These are phyloP conservation scores for Aureobasidium leucospermi DNA, from an alignment of 2,329 filamentous ascomycete species.

Conservation along the genomic window DNA sequence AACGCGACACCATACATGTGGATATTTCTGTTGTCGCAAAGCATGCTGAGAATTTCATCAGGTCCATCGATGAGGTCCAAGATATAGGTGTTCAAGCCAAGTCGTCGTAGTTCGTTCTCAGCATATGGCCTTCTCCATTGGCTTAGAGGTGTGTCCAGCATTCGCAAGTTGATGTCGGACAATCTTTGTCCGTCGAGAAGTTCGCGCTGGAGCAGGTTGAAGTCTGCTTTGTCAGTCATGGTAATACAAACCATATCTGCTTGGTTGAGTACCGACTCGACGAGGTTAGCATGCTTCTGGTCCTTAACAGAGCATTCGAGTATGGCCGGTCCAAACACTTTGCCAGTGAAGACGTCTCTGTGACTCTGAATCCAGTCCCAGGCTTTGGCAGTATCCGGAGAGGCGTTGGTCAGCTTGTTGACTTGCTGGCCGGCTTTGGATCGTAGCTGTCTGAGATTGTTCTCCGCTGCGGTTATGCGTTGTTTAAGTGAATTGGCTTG, in stretches of 20 bases:
- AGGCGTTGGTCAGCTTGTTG: conserved; percentile 53
- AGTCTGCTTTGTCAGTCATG: conserved; percentile 67
- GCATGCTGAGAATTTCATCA: conserved; percentile 74
- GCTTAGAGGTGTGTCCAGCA: conserved; percentile 48
- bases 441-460: conserved; percentile 54
- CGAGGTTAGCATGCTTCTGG: conserved; percentile 52
- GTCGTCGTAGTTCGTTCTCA: conserved; percentile 46
- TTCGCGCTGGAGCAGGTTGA: conserved; percentile 60
- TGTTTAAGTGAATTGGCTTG: conserved; percentile 30
- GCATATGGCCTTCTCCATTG: conserved; percentile 51
- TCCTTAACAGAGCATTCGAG: conserved; percentile 74
- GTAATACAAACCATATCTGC: conserved; percentile 60
- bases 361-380: conserved; percentile 81
- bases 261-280: conserved; percentile 51
- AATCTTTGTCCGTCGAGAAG: conserved; percentile 59
- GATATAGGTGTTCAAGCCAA: conserved; percentile 72
- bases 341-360: conserved; percentile 59
- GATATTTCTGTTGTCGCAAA: conserved; percentile 66
- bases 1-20: conserved; percentile 61
- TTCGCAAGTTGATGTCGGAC: conserved; percentile 64
- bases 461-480: conserved; percentile 36
- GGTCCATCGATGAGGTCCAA: conserved; percentile 75
- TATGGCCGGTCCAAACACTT: conserved; percentile 74
- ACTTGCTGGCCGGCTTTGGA: conserved; percentile 70
- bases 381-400: conserved; percentile 57